These are phyloP conservation scores for Scheffersomyces lignosus DNA, from an alignment of 805 yeast species.

Conservation along the genomic window DNA sequence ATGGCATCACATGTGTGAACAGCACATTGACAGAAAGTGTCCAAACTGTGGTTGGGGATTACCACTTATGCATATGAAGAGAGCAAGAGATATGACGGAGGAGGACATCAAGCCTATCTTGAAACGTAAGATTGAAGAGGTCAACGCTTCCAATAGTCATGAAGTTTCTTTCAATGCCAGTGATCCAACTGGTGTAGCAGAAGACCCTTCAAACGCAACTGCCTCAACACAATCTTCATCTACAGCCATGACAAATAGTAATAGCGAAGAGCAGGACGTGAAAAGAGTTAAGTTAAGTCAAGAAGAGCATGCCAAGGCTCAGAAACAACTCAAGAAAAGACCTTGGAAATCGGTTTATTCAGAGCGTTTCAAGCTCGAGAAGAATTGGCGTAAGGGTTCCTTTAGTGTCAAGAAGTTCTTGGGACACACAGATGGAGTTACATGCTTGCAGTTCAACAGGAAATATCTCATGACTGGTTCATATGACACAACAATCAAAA, in stretches of 20 bases:
- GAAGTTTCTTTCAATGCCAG: not conserved
- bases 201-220: not conserved
- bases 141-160: not conserved
- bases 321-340: slow-evolving; percentile 38
- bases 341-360: slow-evolving; percentile 97
- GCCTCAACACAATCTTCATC: not conserved
- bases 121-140: slow-evolving; percentile 15
- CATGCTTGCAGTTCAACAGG: slow-evolving; percentile 81
- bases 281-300: slow-evolving; percentile 9
- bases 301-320: slow-evolving; percentile 6
- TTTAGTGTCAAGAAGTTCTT: slow-evolving; percentile 62
- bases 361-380: slow-evolving; percentile 87
- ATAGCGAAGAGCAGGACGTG: slow-evolving; percentile 2
- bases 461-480: slow-evolving; percentile 84
- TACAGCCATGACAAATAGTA: too few relatives aligned
- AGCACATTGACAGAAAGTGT: slow-evolving; percentile 95
- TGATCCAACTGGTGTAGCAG: too few relatives aligned
- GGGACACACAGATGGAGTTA: slow-evolving; percentile 89
- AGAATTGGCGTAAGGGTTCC: slow-evolving; percentile 89
- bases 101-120: slow-evolving; percentile 13
- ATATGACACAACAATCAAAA: slow-evolving; percentile 82
- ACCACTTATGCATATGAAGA: slow-evolving; percentile 87
- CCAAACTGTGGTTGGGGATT: slow-evolving; percentile 99
- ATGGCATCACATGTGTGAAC: slow-evolving; percentile 98
- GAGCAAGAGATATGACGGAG: slow-evolving; percentile 53